A percentile compares a stretch with the other conserved stretches of the same genome.
Conservation (phyloP, 2,329 filamentous ascomycete species). For the Penicillium sp. region DNA sequence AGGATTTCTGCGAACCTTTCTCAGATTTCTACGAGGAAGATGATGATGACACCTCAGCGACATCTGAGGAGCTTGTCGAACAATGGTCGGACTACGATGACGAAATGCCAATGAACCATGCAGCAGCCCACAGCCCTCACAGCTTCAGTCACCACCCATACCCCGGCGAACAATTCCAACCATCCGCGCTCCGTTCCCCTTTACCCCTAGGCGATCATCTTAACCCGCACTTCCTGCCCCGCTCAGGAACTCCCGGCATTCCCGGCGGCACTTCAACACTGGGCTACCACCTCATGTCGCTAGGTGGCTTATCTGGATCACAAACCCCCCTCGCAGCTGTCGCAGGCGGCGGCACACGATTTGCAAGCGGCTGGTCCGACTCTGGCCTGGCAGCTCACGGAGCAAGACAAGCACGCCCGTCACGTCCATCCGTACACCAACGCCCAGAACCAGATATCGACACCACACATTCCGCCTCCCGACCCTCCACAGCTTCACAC, state of each 20-base stretch:
- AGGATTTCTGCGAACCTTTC: constrained; percentile 93
- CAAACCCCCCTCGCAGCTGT: constrained; percentile 51
- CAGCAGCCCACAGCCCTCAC: constrained; percentile 19
- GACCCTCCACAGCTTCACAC: constrained; percentile 45
- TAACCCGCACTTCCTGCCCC: constrained; percentile 44
- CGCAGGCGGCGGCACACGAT: constrained; percentile 44
- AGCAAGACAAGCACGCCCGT: constrained; percentile 13
- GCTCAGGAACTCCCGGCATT: constrained; percentile 49
- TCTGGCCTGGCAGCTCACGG: constrained; percentile 21
- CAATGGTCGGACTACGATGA: constrained; percentile 33
- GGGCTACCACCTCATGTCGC: constrained; percentile 50
- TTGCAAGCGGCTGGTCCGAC: constrained; percentile 41
- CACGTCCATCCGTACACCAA: constrained; percentile 19
- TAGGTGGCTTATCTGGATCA: constrained; percentile 50
- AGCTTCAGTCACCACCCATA: constrained; percentile 29
- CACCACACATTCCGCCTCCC: constrained; percentile 38
- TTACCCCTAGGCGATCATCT: constrained; percentile 40
- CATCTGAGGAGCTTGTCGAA: constrained; percentile 35
- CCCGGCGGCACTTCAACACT: constrained; percentile 52
- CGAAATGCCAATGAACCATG: constrained; percentile 28
- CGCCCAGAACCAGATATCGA: constrained; percentile 37
- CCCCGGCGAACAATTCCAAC: constrained; percentile 29
- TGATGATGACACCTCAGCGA: constrained; percentile 50
- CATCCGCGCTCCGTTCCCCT: constrained; percentile 37
- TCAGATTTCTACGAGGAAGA: constrained; percentile 92